These are phyloP conservation scores for Elongisporangium undulatum DNA, from an alignment of 352 stramenopile genomes.

Conservation along the genomic window DNA sequence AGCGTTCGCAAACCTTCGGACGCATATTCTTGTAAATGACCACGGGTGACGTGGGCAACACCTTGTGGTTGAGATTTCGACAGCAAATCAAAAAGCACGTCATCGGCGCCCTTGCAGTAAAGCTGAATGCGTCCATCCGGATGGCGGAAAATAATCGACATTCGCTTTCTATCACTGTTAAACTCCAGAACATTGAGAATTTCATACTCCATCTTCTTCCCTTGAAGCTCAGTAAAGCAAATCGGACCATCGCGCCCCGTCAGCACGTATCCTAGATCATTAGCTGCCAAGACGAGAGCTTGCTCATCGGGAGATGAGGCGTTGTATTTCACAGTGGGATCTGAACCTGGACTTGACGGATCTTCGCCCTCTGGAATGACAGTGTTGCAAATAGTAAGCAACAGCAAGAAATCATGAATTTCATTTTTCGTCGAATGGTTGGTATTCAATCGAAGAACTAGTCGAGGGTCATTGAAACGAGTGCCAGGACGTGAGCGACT, in stretches of 20 bases:
- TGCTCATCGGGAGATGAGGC: conserved; percentile 83
- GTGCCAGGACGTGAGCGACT: conserved; percentile 51
- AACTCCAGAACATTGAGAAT: conserved; percentile 98
- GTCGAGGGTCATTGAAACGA: conserved; percentile 70
- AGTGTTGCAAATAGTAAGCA: conserved; percentile 87
- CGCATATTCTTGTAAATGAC: conserved; percentile 80
- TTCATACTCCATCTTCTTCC: conserved; percentile 74
- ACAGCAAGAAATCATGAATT: conserved; percentile 80
- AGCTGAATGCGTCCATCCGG: conserved; percentile 65
- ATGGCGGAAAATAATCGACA: conserved; percentile 95
- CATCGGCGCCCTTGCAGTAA: conserved; percentile 84
- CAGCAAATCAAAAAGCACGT: conserved; percentile 73
- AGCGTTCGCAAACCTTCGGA: conserved; percentile 73
- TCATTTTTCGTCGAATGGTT: conserved; percentile 83
- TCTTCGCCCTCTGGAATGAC: conserved; percentile 73
- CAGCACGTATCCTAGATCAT: conserved; percentile 72
- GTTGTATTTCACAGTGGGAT: conserved; percentile 68
- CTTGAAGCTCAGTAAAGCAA: conserved; percentile 67
- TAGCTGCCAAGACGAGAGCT: conserved; percentile 68
- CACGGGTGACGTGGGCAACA: conserved; percentile 71
- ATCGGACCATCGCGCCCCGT: conserved; percentile 56
- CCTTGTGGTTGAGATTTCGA: conserved; percentile 67
- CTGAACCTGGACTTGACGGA: conserved; percentile 17
- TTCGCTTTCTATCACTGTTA: conserved; percentile 97
- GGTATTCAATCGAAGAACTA: conserved; percentile 66